Percentiles rank a stretch among this genome's conserved stretches.
Evolutionary conservation across 176 grass and related monocot species (phyloP).

Genomic region (Tillandsia fasciculata): DNA sequence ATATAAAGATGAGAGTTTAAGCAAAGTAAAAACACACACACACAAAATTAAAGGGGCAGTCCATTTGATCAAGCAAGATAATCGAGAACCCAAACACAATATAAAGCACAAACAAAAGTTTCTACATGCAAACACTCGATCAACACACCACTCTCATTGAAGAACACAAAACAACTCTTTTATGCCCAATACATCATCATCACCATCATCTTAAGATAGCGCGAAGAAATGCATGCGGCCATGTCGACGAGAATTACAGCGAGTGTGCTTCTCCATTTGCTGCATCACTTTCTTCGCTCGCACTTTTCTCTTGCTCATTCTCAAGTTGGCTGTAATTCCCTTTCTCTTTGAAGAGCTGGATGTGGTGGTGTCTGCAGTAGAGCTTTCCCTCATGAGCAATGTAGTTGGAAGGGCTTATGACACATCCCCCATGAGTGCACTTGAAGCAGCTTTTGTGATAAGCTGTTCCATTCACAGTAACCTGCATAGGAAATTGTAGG

Average conservation of each 20-base stretch:
- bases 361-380: slow-evolving; percentile 97
- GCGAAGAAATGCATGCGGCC: not conserved
- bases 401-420: slow-evolving; percentile 97
- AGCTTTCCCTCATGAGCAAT: slow-evolving; percentile 92
- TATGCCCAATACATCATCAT: not conserved
- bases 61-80: too few relatives aligned
- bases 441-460: slow-evolving; percentile 99
- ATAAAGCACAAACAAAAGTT: too few relatives aligned
- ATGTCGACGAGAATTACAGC: slow-evolving; percentile 23
- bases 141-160: not conserved
- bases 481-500: slow-evolving; percentile 27
- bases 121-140: too few relatives aligned
- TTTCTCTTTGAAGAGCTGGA: slow-evolving; percentile 87
- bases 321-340: slow-evolving; percentile 93
- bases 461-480: slow-evolving; percentile 70
- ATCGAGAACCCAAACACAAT: too few relatives aligned
- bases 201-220: not conserved
- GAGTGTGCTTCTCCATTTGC: slow-evolving; percentile 38
- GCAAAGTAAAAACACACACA: too few relatives aligned
- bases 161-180: not conserved
- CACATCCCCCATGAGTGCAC: slow-evolving; percentile 92
- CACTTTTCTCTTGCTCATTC: slow-evolving; percentile 43
- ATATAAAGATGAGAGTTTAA: too few relatives aligned
- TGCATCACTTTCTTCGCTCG: slow-evolving; percentile 2
- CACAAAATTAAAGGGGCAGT: too few relatives aligned